A percentile compares a stretch with the other conserved stretches of the same genome.
phyloP scores from a whole-genome alignment of 331 rosid species.

The Malus hybrid region DNA sequence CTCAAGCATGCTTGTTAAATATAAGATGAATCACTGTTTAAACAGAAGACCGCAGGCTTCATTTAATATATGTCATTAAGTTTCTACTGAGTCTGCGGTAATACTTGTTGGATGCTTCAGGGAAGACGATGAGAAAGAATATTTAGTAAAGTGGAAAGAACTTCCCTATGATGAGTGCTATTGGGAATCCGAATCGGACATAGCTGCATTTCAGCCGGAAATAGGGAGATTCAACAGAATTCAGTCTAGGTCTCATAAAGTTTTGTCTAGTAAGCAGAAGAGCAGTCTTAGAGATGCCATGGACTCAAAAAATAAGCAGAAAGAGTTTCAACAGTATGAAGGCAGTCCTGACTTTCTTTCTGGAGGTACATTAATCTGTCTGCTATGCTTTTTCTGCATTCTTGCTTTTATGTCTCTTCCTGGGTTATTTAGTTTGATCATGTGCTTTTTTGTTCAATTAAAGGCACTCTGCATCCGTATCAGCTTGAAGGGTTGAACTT shows the following conservation, averaged over 20 bases:
- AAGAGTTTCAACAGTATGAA: constrained; percentile 90
- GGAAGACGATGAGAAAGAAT: constrained; percentile 75
- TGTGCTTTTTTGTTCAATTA: constrained; percentile 26
- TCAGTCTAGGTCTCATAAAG: constrained; percentile 58
- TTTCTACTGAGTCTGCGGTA: neutral
- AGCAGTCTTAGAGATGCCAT: constrained; percentile 38
- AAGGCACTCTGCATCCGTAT: constrained; percentile 91
- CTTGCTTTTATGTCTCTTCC: constrained; percentile 1
- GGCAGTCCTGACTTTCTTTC: constrained; percentile 81
- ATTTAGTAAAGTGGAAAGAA: constrained; percentile 95
- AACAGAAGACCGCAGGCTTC: neutral
- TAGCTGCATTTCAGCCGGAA: constrained; percentile 91
- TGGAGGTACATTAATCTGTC: constrained; percentile 44
- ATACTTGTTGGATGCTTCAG: constrained; percentile 38
- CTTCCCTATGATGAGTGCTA: constrained; percentile 89
- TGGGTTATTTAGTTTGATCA: constrained; percentile 10
- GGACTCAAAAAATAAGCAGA: constrained; percentile 62
- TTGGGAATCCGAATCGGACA: constrained; percentile 91
- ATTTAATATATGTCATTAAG: neutral
- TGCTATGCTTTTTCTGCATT: constrained; percentile 7
- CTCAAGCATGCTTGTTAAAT: neutral
- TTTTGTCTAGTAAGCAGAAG: constrained; percentile 56
- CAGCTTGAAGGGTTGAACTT: constrained; percentile 99
- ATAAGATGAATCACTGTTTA: neutral
- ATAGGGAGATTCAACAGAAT: constrained; percentile 69